phyloP scores from a whole-genome alignment of 2,329 filamentous ascomycete genomes.

The Aspergillus sp. region DNA sequence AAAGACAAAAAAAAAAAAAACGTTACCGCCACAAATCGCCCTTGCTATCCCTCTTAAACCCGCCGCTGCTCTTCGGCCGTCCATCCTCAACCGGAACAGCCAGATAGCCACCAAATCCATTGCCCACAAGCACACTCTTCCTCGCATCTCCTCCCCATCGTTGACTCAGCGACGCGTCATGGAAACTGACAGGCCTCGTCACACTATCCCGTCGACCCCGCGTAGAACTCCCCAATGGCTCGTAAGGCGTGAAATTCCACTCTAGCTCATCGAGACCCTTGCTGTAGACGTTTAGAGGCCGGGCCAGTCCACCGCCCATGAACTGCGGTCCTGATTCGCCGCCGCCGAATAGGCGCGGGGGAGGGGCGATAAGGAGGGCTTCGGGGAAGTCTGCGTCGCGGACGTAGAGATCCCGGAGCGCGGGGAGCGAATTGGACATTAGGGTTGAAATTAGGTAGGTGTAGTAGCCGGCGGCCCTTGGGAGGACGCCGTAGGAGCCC shows the following conservation, averaged over 20 bases:
- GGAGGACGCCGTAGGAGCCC: conserved; percentile 57
- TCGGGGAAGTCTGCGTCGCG: conserved; percentile 82
- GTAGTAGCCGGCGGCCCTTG: conserved; percentile 67
- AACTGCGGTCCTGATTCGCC: conserved; percentile 28
- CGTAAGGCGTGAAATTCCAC: conserved; percentile 65
- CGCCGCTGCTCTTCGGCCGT: conserved; percentile 36
- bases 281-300: conserved; percentile 62
- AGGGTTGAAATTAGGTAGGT: conserved; percentile 82
- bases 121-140: conserved; percentile 64
- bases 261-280: conserved; percentile 68
- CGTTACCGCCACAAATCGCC: conserved; percentile 40
- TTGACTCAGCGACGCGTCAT: conserved; percentile 49
- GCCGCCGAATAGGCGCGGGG: conserved; percentile 53
- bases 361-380: conserved; percentile 70
- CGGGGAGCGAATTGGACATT: conserved; percentile 71
- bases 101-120: conserved; percentile 66
- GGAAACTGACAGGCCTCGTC: conserved; percentile 48
- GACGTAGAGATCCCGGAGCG: conserved; percentile 76
- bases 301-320: conserved; percentile 44
- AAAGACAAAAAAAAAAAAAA: neutral
- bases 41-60: conserved; percentile 32
- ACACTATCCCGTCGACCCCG: conserved; percentile 37
- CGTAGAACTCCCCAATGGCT: conserved; percentile 41
- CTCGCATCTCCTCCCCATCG: conserved; percentile 61
- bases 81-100: conserved; percentile 59